Percentiles rank a stretch among this genome's conserved stretches.
These are phyloP conservation scores for Triticum timopheevii DNA, from an alignment of 176 grass and related monocot species.

Conservation along the genomic window DNA sequence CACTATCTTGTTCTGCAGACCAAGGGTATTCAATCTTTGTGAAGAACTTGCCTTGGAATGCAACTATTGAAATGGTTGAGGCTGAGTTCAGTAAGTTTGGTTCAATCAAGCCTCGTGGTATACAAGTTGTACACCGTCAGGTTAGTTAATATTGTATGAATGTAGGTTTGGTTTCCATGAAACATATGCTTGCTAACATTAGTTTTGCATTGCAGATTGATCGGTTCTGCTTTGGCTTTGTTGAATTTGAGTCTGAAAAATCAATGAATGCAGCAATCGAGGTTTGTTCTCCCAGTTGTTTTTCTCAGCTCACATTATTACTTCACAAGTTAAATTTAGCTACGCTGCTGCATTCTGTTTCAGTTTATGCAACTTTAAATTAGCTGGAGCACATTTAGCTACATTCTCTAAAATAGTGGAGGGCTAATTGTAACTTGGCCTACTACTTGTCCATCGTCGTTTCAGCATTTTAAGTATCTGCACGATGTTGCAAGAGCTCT, in stretches of 20 bases:
- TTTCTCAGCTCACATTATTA: neutral
- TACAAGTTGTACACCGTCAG: conserved; percentile 83
- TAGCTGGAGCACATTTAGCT: neutral
- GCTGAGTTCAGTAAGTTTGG: conserved; percentile 78
- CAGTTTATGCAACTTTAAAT: neutral
- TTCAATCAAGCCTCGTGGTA: conserved; percentile 67
- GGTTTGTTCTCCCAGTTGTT: conserved; percentile 33
- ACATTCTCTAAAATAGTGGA: neutral
- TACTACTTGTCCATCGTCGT: neutral
- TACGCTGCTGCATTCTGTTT: neutral
- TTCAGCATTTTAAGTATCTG: neutral
- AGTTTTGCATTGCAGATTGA: conserved; percentile 46
- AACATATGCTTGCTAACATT: conserved; percentile 28
- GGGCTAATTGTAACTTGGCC: neutral
- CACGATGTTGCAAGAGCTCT: neutral
- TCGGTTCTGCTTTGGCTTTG: conserved; percentile 72
- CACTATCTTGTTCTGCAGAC: conserved; percentile 29
- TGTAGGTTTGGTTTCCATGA: neutral
- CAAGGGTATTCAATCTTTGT: conserved; percentile 76
- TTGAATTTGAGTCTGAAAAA: conserved; percentile 68
- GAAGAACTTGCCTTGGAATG: conserved; percentile 65
- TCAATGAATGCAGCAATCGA: conserved; percentile 74
- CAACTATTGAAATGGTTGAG: conserved; percentile 61
- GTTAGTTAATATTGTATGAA: conserved; percentile 35
- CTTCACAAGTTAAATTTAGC: neutral